phyloP scores from a whole-genome alignment of 371 early-diverging fungal genomes.

The Choanephora cucurbitarum region DNA sequence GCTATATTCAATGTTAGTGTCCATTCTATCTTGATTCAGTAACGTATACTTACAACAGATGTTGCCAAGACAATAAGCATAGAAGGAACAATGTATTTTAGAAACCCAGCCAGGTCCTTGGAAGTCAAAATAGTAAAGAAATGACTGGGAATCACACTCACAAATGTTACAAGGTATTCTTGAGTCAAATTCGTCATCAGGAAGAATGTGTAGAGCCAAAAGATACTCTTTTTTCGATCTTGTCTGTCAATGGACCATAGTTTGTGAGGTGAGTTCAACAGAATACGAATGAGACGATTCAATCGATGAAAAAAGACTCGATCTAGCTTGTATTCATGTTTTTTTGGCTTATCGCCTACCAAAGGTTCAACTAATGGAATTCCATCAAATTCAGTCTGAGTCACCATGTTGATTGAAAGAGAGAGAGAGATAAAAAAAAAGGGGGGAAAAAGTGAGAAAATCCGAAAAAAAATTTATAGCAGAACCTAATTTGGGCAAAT shows the following conservation, averaged over 20 bases:
- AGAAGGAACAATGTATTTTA: constrained; percentile 49
- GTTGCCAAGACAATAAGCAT: constrained; percentile 57
- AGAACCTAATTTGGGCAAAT: no score
- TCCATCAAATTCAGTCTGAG: no score
- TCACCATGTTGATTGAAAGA: no score
- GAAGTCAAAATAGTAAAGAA: constrained; percentile 73
- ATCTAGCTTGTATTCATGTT: constrained; percentile 48
- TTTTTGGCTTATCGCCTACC: neutral
- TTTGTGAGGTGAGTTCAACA: constrained; percentile 31
- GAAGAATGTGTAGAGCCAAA: constrained; percentile 54
- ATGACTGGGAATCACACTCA: constrained; percentile 69
- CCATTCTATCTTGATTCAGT: no score
- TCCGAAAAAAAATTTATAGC: no score
- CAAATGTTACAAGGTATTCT: constrained; percentile 70
- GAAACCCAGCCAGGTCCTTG: constrained; percentile 62
- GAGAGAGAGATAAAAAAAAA: no score
- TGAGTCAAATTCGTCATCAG: constrained; percentile 43
- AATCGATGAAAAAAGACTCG: constrained; percentile 50
- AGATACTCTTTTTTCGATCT: constrained; percentile 32
- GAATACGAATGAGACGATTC: constrained; percentile 38
- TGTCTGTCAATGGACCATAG: constrained; percentile 28
- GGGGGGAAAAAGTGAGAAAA: no score
- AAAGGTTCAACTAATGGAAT: no score
- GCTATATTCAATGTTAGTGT: constrained; percentile 38
- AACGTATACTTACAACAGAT: constrained; percentile 48